Evolutionary conservation across 495 filamentous ascomycete species (phyloP), one percentile per base, ranked within the genome.

Genomic region (Xylaria venustula): DNA sequence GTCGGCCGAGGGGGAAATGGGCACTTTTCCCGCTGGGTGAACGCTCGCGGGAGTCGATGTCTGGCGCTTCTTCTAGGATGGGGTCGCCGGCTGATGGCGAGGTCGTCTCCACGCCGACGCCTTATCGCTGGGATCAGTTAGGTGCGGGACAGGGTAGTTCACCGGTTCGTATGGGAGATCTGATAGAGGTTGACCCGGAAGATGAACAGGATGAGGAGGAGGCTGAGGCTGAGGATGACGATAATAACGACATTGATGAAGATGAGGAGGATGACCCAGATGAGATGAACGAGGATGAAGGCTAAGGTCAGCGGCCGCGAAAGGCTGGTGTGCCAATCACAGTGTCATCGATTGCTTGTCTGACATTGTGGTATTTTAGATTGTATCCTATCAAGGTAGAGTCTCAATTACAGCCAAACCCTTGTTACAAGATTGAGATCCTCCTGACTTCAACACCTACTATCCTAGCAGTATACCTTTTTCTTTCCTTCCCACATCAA

Each of bases 401-500:
- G n/a, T n/a, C n/a, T n/a, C n/a, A n/a, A n/a, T n/a, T n/a, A n/a
- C n/a, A n/a, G n/a, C n/a, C n/a, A n/a, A n/a, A n/a, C n/a, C n/a
- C 1, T 53, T 41, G 1, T 19, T 9, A 17, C 7, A 26, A 12
- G 8, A 44, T 1, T 14, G 19, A 14, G 9, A 45, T 2, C 15
- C 7, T 37, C 22, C 15, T 25, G 1, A 20, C 32, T 12, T 0
- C 19, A 44, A 30, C 6, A 11, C 5, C 7, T n/a, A 8, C 25
- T 3, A 49, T 30, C 28, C 26, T n/a, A 23, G 9, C 9, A 42
- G 14, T 11, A 20, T 34, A 5, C 5, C 30, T 34, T 34, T 34
- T 11, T 34, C 5, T 11, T 5, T 34, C 30, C 11, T 11, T 5
- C 11, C 30, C 11, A 5, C n/a, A 50, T 81, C 70, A 97, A 60